These are phyloP conservation scores for Umbelopsis isabellina DNA, from an alignment of 192 early-diverging fungal genomes.

Conservation along the genomic window DNA sequence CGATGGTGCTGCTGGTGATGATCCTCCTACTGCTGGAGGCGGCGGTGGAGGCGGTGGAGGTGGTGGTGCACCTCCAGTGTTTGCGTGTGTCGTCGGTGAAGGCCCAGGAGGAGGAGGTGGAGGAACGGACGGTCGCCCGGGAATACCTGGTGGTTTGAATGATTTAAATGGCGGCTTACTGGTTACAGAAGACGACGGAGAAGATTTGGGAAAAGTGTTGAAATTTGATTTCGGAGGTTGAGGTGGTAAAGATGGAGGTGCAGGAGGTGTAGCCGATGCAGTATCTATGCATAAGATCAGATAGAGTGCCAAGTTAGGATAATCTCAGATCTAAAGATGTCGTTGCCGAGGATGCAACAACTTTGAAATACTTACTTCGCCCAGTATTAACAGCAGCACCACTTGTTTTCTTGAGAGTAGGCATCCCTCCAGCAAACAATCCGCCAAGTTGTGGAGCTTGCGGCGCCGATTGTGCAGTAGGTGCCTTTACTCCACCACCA, in stretches of 20 bases:
- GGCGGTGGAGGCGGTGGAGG: background rate
- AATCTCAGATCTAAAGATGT: background rate
- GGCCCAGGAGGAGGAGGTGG: background rate
- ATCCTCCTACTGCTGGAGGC: constrained; percentile 10
- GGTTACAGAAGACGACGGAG: background rate
- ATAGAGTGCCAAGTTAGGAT: background rate
- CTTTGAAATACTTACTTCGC: constrained; percentile 2
- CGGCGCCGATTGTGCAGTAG: background rate
- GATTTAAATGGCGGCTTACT: background rate
- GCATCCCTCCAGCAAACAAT: constrained; percentile 60
- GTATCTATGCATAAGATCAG: constrained; percentile 9
- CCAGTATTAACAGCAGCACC: constrained; percentile 32
- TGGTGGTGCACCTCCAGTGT: background rate
- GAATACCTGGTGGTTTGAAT: constrained; percentile 8
- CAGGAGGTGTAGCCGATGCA: background rate
- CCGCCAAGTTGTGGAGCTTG: constrained; percentile 35
- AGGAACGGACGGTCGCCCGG: background rate
- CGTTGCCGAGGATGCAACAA: background rate
- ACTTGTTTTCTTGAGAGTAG: constrained; percentile 47
- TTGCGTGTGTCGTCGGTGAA: background rate
- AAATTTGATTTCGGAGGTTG: background rate
- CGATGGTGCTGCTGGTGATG: background rate
- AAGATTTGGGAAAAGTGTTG: constrained; percentile 10
- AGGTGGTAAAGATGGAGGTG: constrained; percentile 10
- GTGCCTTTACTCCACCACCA: constrained; percentile 9